Evolutionary conservation across 805 yeast species (phyloP), one percentile per base, ranked within the genome.

Genomic region (Yamadazyma akitaensis): DNA sequence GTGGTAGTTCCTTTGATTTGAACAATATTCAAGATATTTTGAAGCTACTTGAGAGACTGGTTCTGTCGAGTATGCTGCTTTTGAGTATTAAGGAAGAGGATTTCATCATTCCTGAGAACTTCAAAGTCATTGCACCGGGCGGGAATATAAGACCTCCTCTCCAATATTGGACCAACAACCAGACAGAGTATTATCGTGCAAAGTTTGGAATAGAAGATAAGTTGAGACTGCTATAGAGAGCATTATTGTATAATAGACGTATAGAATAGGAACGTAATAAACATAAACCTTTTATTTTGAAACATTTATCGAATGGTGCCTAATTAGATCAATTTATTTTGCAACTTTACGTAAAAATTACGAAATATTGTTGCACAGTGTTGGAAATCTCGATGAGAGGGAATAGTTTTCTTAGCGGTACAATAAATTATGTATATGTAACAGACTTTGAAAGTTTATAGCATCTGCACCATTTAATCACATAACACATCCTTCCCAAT

Each of bases 151-250:
- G 3, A 55, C 57, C 4, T 5, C 30, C 30, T 12, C 51, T 69
- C 39, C 46, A 62, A 45, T 63, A 63, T 45, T 70, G 70, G 67
- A 58, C 51, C 1, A 73, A 68, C 46, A 53, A 57, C 36, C 78
- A 73, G 53, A 70, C 78, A 0, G 30, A 25, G 5, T 58, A 56
- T 10, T 72, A 65, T 43, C 64, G 73, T 40, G 44, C 51, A 8
- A 41, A 41, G 37, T 41, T 41, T 14, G 32, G 28, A 13, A 41
- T 41, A 33, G 37, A 11, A 10, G 37, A 33, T 33, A n/a, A 14
- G 5, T 10, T 28, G 10, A 28, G 32, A 13, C 32, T 3, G 5
- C 9, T 28, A 13, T 28, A 28, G n/a, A 12, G n/a, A 28, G 5
- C 3, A 11, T 28, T 3, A 11, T 28, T 28, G 12, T 28, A 12